A percentile compares a stretch with the other conserved stretches of the same genome.
These are phyloP conservation scores for Neopestalotiopsis sp. DNA, from an alignment of 2,329 filamentous ascomycete genomes.

Conservation along the genomic window DNA sequence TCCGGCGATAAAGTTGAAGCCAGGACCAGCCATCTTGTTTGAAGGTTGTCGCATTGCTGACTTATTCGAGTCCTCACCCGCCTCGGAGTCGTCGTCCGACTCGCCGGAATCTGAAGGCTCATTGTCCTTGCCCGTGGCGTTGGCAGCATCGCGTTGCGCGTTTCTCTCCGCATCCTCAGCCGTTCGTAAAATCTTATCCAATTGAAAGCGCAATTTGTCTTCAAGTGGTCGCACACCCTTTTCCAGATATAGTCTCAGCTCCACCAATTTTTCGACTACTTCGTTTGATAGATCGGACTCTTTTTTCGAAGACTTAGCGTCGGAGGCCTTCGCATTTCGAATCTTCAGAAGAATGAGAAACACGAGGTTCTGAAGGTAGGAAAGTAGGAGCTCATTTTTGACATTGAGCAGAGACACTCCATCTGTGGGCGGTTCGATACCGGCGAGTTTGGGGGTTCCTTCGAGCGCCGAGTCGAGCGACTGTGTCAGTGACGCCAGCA, in stretches of 20 bases:
- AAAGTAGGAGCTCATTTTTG: conserved; percentile 96
- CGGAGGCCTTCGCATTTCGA: conserved; percentile 53
- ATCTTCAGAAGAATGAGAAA: conserved; percentile 86
- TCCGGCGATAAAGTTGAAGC: conserved; percentile 43
- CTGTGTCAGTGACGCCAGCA: conserved; percentile 61
- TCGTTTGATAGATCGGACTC: conserved; percentile 62
- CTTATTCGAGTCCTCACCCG: conserved; percentile 32
- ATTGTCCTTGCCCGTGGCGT: conserved; percentile 37
- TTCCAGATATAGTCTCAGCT: conserved; percentile 90
- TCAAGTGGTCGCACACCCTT: conserved; percentile 91
- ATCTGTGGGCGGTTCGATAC: conserved; percentile 75
- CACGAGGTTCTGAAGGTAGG: conserved; percentile 92
- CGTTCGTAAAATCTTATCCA: conserved; percentile 90
- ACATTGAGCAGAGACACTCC: conserved; percentile 94
- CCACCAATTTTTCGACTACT: conserved; percentile 85
- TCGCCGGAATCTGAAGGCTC: conserved; percentile 42
- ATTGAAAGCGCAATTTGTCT: conserved; percentile 89
- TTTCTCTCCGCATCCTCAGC: conserved; percentile 74
- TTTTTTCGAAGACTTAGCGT: conserved; percentile 29
- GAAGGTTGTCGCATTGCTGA: conserved; percentile 24
- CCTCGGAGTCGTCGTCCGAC: conserved; percentile 34
- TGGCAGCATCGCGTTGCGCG: conserved; percentile 42
- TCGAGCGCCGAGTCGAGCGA: conserved; percentile 70
- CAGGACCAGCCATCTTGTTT: conserved; percentile 43
- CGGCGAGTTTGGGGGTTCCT: conserved; percentile 65